Percentiles rank a stretch among this genome's conserved stretches.
These are phyloP conservation scores for Eucalyptus melliodora DNA, from an alignment of 345 rosid genomes.

Conservation along the genomic window DNA sequence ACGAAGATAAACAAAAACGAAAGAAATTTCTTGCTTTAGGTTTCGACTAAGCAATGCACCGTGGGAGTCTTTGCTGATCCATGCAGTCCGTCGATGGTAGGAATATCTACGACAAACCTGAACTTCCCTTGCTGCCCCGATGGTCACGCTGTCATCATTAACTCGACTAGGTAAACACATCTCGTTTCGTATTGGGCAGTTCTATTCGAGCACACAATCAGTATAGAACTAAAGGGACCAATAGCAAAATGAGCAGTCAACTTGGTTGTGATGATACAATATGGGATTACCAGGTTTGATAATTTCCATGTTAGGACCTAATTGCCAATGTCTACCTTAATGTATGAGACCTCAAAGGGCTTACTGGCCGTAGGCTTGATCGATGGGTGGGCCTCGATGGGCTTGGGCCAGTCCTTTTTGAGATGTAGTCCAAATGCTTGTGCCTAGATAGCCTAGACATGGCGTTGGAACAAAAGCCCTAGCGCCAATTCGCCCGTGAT, in stretches of 20 bases:
- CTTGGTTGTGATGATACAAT: neutral
- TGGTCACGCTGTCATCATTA: neutral
- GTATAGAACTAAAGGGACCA: neutral
- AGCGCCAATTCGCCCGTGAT: rapidly evolving
- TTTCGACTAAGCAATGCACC: neutral
- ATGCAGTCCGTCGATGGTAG: neutral
- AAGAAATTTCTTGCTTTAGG: neutral
- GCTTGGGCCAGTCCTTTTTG: neutral
- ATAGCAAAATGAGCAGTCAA: neutral
- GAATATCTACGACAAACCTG: neutral
- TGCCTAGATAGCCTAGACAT: neutral
- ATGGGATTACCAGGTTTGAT: neutral
- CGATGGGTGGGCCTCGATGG: neutral
- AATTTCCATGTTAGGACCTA: neutral
- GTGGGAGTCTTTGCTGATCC: neutral
- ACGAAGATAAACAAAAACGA: neutral
- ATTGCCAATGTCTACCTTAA: neutral
- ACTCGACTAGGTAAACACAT: neutral
- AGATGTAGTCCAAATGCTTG: neutral
- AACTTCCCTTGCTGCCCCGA: neutral
- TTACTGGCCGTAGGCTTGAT: neutral
- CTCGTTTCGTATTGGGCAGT: neutral
- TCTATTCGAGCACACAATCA: neutral
- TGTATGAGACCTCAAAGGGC: neutral
- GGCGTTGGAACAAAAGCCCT: rapidly evolving